phyloP scores from a whole-genome alignment of 2,329 filamentous ascomycete genomes.

The Geoglossum cookeanum region DNA sequence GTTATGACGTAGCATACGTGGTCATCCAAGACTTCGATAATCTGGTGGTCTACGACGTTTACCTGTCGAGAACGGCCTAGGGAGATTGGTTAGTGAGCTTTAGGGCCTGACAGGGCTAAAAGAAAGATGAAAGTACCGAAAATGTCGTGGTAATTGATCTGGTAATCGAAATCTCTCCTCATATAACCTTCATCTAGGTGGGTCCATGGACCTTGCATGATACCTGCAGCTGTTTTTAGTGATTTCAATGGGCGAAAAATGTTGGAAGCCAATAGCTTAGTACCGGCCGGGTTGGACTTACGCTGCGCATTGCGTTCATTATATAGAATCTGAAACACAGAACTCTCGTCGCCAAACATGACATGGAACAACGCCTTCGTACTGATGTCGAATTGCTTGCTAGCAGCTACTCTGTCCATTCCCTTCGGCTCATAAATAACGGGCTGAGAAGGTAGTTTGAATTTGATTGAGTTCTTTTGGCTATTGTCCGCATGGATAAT shows the following conservation, averaged over 20 bases:
- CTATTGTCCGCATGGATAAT: conserved; percentile 42
- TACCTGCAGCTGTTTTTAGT: conserved; percentile 26
- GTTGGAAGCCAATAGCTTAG: background rate
- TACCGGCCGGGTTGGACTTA: conserved; percentile 12
- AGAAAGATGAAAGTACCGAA: conserved; percentile 30
- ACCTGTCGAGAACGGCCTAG: conserved; percentile 31
- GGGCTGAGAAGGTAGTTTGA: conserved; percentile 64
- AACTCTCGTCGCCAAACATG: conserved; percentile 88
- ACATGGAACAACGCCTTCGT: conserved; percentile 92
- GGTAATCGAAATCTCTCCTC: conserved; percentile 63
- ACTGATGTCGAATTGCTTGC: conserved; percentile 74
- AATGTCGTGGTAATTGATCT: conserved; percentile 47
- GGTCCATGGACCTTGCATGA: conserved; percentile 74
- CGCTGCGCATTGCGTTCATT: conserved; percentile 57
- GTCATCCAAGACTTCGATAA: conserved; percentile 66
- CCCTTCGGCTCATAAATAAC: conserved; percentile 70
- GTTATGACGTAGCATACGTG: conserved; percentile 52
- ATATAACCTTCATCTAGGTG: conserved; percentile 50
- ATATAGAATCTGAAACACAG: conserved; percentile 81
- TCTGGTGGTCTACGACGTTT: conserved; percentile 62
- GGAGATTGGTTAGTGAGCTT: conserved; percentile 2
- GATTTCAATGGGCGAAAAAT: background rate
- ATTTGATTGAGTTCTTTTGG: conserved; percentile 39
- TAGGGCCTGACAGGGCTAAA: conserved; percentile 1
- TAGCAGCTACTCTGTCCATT: conserved; percentile 55